A percentile compares a stretch with the other conserved stretches of the same genome.
These are phyloP conservation scores for Sporisorium reilianum DNA, from an alignment of 1,284 basidiomycete species.

Conservation along the genomic window DNA sequence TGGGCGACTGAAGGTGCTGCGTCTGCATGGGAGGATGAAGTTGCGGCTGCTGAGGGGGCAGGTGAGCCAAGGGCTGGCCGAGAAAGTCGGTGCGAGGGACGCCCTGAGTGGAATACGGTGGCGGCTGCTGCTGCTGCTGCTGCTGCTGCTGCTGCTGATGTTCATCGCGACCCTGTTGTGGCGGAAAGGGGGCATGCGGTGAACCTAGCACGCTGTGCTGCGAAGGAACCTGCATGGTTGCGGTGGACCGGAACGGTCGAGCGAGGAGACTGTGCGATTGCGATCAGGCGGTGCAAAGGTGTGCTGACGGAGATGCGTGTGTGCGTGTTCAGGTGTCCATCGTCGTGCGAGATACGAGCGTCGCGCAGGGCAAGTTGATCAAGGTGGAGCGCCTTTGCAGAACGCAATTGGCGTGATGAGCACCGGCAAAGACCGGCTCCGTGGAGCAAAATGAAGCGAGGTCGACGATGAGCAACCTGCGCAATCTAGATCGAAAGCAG, in stretches of 20 bases:
- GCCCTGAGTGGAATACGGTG: constrained; percentile 6
- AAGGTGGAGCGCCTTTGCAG: background rate
- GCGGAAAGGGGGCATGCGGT: constrained; percentile 4
- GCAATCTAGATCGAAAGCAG: background rate
- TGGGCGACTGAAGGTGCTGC: constrained; percentile 18
- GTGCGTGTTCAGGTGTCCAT: background rate
- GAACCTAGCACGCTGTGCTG: constrained; percentile 23
- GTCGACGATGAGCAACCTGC: background rate
- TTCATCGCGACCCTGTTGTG: constrained; percentile 10
- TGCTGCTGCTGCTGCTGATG: constrained; percentile 24
- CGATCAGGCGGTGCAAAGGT: background rate
- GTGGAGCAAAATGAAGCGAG: background rate
- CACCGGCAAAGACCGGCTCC: too few species aligned
- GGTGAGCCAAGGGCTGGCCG: constrained; percentile 4
- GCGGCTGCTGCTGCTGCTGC: too few species aligned
- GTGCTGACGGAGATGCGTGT: background rate
- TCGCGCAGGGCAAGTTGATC: background rate
- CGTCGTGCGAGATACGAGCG: background rate
- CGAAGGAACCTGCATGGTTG: constrained; percentile 35
- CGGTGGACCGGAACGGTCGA: constrained; percentile 2
- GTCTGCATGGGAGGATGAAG: constrained; percentile 15
- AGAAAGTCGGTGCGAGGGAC: constrained; percentile 7
- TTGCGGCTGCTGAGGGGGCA: constrained; percentile 9
- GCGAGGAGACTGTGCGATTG: background rate
- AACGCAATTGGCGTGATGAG: background rate